phyloP scores from a whole-genome alignment of 2,329 filamentous ascomycete genomes.

The Phialocephala sp. region DNA sequence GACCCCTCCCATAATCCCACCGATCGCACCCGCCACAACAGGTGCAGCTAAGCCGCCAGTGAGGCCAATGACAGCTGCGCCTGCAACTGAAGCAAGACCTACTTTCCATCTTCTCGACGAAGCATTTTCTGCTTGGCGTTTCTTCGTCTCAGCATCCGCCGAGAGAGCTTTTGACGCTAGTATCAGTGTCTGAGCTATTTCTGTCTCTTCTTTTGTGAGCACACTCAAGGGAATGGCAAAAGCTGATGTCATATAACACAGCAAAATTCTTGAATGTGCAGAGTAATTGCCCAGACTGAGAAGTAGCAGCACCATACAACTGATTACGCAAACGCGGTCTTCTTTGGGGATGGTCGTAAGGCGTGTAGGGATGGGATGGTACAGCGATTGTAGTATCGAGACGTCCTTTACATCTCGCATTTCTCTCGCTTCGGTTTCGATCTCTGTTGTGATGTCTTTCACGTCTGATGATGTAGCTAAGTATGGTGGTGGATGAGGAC shows the following conservation, averaged over 20 bases:
- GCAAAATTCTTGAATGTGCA: conserved; percentile 72
- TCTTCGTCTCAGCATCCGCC: conserved; percentile 76
- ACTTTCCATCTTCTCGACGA: conserved; percentile 83
- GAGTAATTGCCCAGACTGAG: conserved; percentile 77
- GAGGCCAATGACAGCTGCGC: conserved; percentile 87
- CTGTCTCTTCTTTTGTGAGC: conserved; percentile 72
- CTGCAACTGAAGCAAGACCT: conserved; percentile 82
- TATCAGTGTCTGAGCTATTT: conserved; percentile 77
- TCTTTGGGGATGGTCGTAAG: conserved; percentile 61
- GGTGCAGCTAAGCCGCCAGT: conserved; percentile 92
- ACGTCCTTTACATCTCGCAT: conserved; percentile 48
- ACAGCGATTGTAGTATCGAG: conserved; percentile 55
- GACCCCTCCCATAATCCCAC: conserved; percentile 82
- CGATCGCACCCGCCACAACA: conserved; percentile 83
- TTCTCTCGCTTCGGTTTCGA: conserved; percentile 37
- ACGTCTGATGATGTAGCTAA: conserved; percentile 27
- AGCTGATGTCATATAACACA: conserved; percentile 71
- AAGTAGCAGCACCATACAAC: conserved; percentile 72
- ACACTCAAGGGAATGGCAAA: conserved; percentile 66
- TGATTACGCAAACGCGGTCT: conserved; percentile 68
- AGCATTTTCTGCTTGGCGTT: conserved; percentile 72
- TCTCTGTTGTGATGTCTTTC: conserved; percentile 25
- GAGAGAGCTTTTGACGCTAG: conserved; percentile 70
- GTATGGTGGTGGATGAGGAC: conserved; percentile 39
- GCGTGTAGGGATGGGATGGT: conserved; percentile 58